These are phyloP conservation scores for Coemansia sp. DNA, from an alignment of 192 early-diverging fungal species.

Conservation along the genomic window DNA sequence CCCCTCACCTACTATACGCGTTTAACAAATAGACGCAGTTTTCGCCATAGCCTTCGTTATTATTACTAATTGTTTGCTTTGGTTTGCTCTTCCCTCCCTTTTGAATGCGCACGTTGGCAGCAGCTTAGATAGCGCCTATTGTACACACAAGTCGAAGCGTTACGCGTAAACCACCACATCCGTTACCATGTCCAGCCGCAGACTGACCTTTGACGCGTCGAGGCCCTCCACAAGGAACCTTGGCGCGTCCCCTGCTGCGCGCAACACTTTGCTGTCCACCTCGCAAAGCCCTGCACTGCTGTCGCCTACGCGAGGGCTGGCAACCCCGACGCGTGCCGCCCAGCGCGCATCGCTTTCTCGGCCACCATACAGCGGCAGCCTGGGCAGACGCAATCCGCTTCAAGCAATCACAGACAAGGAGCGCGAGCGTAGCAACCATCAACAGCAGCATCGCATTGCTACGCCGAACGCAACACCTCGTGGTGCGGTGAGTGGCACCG, in stretches of 20 bases:
- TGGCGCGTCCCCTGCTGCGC: slow-evolving; percentile 39
- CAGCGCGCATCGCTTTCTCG: slow-evolving; percentile 40
- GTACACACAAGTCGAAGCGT: not conserved
- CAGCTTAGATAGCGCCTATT: not conserved
- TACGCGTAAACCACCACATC: not conserved
- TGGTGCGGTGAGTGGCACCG: not conserved
- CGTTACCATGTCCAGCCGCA: slow-evolving; percentile 40
- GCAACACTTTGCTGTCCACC: slow-evolving; percentile 20
- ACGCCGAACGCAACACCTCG: not conserved
- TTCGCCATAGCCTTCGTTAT: not conserved
- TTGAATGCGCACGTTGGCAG: not conserved
- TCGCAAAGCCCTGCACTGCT: slow-evolving; percentile 15
- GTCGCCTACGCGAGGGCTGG: slow-evolving; percentile 30
- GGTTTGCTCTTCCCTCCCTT: not conserved
- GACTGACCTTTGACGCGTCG: slow-evolving; percentile 50
- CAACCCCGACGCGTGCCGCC: slow-evolving; percentile 37
- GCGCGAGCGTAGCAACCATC: slow-evolving; percentile 26
- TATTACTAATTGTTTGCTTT: slow-evolving; percentile 7
- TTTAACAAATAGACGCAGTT: not conserved
- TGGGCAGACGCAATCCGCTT: slow-evolving; percentile 27
- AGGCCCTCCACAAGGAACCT: slow-evolving; percentile 30
- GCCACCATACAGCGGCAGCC: slow-evolving; percentile 5
- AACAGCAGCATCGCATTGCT: slow-evolving; percentile 6
- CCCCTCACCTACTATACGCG: not conserved
- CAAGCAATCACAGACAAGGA: slow-evolving; percentile 47